Conservation (phyloP, 2,329 filamentous ascomycete genomes). For the Pezicula neosporulosa region DNA sequence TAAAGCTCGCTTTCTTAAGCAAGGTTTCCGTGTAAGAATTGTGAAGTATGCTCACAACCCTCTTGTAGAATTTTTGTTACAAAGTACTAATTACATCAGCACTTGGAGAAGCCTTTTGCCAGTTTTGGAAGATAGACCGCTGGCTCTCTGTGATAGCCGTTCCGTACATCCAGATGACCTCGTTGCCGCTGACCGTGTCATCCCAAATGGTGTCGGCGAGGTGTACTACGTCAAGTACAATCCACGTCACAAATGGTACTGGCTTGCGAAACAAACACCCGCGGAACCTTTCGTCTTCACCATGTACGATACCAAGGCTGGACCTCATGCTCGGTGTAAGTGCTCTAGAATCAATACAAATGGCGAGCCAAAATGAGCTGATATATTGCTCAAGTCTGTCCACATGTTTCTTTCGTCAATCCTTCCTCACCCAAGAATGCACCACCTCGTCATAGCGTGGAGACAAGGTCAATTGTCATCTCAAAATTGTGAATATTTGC, state of each 20-base stretch:
- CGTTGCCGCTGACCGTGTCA: conserved; percentile 19
- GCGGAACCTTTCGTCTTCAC: conserved; percentile 20
- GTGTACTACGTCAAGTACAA: conserved; percentile 22
- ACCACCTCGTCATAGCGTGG: conserved; percentile 9
- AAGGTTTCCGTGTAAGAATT: conserved; percentile 14
- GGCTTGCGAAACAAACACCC: conserved; percentile 18
- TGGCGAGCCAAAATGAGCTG: background rate
- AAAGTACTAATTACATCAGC: conserved; percentile 5
- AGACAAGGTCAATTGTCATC: conserved; percentile 17
- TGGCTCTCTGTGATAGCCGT: conserved; percentile 21
- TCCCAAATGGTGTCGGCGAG: conserved; percentile 19
- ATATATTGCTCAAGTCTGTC: conserved; percentile 10
- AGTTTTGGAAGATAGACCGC: conserved; percentile 20
- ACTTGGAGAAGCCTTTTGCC: conserved; percentile 22
- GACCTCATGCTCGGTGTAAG: conserved; percentile 16
- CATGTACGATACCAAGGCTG: conserved; percentile 19
- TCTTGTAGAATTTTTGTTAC: background rate
- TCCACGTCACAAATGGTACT: conserved; percentile 22
- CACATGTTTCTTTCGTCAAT: conserved; percentile 17
- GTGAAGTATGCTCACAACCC: conserved; percentile 11
- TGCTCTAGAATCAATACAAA: background rate
- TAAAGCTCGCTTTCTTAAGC: conserved; percentile 8
- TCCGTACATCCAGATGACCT: conserved; percentile 17
- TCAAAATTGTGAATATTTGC: conserved; percentile 12
- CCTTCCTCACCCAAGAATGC: conserved; percentile 5